These are phyloP conservation scores for Leersia perrieri DNA, from an alignment of 176 grass and related monocot species.

Conservation along the genomic window DNA sequence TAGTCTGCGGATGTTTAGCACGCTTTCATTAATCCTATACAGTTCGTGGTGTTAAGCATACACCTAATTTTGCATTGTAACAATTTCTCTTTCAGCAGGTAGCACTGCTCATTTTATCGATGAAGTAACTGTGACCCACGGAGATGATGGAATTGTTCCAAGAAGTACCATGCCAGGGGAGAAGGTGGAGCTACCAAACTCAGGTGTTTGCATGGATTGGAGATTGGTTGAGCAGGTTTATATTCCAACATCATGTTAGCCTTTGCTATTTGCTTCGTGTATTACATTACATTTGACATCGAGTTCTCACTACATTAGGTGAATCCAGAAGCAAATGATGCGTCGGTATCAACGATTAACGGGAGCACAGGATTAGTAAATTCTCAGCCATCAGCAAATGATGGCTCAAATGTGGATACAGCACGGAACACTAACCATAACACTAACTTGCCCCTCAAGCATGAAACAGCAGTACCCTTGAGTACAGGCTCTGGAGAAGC, in stretches of 20 bases:
- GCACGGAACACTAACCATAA: constrained; percentile 23
- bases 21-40: background rate
- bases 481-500: constrained; percentile 20
- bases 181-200: constrained; percentile 11
- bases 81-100: constrained; percentile 38
- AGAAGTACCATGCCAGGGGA: constrained; percentile 11
- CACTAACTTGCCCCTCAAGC: constrained; percentile 9
- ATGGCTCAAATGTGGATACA: constrained; percentile 21
- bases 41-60: background rate
- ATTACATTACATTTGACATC: background rate
- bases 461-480: constrained; percentile 15
- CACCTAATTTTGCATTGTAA: background rate
- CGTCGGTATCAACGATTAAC: background rate
- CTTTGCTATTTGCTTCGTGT: constrained; percentile 23
- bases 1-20: constrained; percentile 32
- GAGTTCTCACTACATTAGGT: constrained; percentile 8
- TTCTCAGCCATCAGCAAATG: constrained; percentile 29
- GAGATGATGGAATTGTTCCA: constrained; percentile 23
- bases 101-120: background rate
- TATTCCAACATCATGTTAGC: background rate
- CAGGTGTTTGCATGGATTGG: constrained; percentile 19
- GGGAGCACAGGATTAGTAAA: constrained; percentile 10
- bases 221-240: constrained; percentile 38
- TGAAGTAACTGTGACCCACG: constrained; percentile 22
- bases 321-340: constrained; percentile 20